Base-by-base conservation (phyloP, 2,329 filamentous ascomycete species). In the Mycocentrospora acerina region DNA sequence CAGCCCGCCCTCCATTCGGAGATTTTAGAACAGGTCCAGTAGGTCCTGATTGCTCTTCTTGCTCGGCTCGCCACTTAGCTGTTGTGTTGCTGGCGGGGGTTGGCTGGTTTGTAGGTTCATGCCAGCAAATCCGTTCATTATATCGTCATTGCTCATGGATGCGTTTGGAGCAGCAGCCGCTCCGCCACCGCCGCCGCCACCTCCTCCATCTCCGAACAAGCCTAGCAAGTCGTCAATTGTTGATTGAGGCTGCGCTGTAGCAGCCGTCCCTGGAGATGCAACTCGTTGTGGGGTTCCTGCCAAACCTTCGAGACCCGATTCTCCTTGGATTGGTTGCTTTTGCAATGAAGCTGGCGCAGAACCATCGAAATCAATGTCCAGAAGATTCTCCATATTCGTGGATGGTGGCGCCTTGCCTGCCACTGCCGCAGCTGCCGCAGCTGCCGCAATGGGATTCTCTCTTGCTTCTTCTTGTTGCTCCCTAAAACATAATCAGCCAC, bases 361-460 rank as follows among this genome's bases (percentile, higher is more conserved):
- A 17, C 91, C 93, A 60, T 97, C 93, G 62, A 95, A 95, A 68
- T 95, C 90, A 58, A 95, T 95, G 59, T 98, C 93, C 39, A 98
- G 79, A 14, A 98, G 76, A 65, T 97, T 98, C 69, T 98, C 93
- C 50, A 91, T 79, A 58, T 95, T 96, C 72, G 71, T 86, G 64
- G 90, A 85, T 6, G 78, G 60, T 17, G 73, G 62, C 1, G 75
- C 68, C 19, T 80, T 70, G 38, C 77, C 78, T 40, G 79, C 77
- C 25, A 71, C 70, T 19, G 78, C 78, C 0, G 82, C 79, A 0
- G 82, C 82, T 0, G 85, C 83, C 1, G 87, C 87, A 0, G 88
- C 86, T 0, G 90, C 91, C 1, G 91, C 91, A 54, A 97, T 88
- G 1, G 93, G 91, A 66, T 97, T 96, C 57, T 97, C 93, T 46